Conservation (phyloP, 1,284 basidiomycete species). For the Heterobasidion irregulare region DNA sequence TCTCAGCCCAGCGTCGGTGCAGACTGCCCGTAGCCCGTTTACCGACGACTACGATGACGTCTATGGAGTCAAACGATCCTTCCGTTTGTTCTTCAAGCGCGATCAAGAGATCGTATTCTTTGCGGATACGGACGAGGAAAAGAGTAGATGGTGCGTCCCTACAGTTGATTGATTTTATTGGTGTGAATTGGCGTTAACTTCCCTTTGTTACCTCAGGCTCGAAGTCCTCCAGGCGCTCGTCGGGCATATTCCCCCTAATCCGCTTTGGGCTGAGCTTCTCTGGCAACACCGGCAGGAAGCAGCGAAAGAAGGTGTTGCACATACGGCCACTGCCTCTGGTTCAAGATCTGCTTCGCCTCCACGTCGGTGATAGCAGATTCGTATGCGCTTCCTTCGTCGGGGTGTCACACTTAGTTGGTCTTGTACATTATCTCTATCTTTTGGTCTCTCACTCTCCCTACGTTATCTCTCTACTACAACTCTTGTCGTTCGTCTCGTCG, state of each 20-base stretch:
- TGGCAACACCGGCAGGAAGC: constrained; percentile 64
- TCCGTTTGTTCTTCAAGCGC: constrained; percentile 77
- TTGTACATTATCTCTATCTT: not conserved
- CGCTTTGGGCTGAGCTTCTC: constrained; percentile 84
- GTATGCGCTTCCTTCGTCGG: too few relatives aligned
- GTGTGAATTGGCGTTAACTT: not conserved
- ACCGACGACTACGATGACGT: constrained; percentile 65
- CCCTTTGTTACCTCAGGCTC: constrained; percentile 44
- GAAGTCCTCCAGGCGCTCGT: constrained; percentile 74
- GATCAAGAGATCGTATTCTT: constrained; percentile 85
- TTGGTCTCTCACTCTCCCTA: not conserved
- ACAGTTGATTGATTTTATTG: constrained; percentile 3
- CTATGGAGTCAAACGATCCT: constrained; percentile 77
- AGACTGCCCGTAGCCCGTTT: constrained; percentile 28
- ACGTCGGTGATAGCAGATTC: not conserved
- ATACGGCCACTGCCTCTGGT: not conserved
- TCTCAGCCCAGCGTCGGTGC: constrained; percentile 34
- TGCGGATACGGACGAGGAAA: constrained; percentile 87
- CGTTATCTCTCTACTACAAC: not conserved
- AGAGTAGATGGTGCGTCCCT: constrained; percentile 69
- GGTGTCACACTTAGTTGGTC: too few relatives aligned
- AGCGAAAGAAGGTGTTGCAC: not conserved
- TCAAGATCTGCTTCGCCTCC: not conserved
- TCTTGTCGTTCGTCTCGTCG: not conserved
- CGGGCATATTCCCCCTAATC: constrained; percentile 82